phyloP scores from a whole-genome alignment of 2,329 filamentous ascomycete species.

The Alternaria metachromatica region DNA sequence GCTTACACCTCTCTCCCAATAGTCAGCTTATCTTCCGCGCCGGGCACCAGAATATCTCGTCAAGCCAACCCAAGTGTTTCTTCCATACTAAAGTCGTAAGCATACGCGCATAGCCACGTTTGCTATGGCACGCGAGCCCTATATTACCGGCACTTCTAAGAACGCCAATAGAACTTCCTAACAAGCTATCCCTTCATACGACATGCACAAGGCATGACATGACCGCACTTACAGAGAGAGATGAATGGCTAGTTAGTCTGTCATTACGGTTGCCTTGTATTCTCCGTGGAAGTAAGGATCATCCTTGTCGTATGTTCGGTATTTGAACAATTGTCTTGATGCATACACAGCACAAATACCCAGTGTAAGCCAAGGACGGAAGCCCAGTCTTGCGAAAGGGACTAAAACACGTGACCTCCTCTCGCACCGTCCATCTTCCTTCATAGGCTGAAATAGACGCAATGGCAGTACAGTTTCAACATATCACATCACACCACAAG shows the following conservation, averaged over 20 bases:
- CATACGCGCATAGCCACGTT: background rate
- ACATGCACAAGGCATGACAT: background rate
- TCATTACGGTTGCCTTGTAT: background rate
- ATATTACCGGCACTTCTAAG: background rate
- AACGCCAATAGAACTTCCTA: background rate
- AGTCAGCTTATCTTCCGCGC: background rate
- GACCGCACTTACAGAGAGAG: background rate
- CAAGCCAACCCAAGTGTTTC: background rate
- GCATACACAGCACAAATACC: background rate
- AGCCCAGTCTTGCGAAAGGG: background rate
- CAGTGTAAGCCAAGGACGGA: background rate
- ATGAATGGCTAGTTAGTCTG: background rate
- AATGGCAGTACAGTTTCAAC: background rate
- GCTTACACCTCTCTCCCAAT: background rate
- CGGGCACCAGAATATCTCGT: background rate
- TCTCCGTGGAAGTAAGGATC: background rate
- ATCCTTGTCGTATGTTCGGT: background rate
- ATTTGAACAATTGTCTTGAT: background rate
- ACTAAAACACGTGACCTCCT: background rate
- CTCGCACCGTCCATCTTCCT: background rate
- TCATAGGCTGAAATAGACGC: background rate
- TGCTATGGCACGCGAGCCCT: background rate
- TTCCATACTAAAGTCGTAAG: background rate
- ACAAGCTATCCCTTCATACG: background rate
- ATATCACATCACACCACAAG: background rate